These are phyloP conservation scores for Crucibulum laeve DNA, from an alignment of 768 basidiomycete genomes.

Conservation along the genomic window DNA sequence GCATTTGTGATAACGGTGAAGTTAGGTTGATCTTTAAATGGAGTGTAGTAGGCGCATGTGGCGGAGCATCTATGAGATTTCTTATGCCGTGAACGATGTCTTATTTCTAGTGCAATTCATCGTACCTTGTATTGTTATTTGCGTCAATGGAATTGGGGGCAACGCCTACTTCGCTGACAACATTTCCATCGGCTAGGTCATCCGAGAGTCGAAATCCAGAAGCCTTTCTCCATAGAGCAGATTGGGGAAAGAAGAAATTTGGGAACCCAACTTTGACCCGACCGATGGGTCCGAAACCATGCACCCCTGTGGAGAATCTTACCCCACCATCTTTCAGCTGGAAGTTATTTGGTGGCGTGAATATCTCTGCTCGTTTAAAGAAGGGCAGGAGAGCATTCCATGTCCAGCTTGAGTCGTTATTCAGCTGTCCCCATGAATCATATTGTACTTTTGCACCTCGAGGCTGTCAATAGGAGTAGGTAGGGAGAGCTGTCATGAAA, in stretches of 20 bases:
- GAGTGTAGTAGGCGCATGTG: conserved; percentile 24
- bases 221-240: conserved; percentile 20
- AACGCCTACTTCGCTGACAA: conserved; percentile 22
- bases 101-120: not conserved
- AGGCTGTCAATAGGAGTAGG: conserved; percentile 12
- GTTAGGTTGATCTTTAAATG: conserved; percentile 32
- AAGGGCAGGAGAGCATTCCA: conserved; percentile 40
- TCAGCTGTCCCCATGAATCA: conserved; percentile 24
- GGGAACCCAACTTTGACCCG: conserved; percentile 28
- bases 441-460: conserved; percentile 28
- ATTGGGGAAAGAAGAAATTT: conserved; percentile 25
- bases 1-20: conserved; percentile 51
- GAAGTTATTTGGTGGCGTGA: conserved; percentile 39
- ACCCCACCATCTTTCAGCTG: conserved; percentile 22
- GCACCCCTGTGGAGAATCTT: conserved; percentile 15
- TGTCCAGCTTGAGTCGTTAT: conserved; percentile 22
- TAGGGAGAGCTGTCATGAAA: not conserved
- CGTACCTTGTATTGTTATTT: conserved; percentile 23
- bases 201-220: conserved; percentile 19
- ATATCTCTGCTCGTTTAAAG: conserved; percentile 53
- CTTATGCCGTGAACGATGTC: not conserved
- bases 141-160: conserved; percentile 24
- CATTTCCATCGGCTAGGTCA: conserved; percentile 21
- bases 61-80: conserved; percentile 18
- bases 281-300: conserved; percentile 16